Evolutionary conservation across 192 early-diverging fungal genomes (phyloP), one percentile per base, ranked within the genome.

Genomic region (Podila verticillata): DNA sequence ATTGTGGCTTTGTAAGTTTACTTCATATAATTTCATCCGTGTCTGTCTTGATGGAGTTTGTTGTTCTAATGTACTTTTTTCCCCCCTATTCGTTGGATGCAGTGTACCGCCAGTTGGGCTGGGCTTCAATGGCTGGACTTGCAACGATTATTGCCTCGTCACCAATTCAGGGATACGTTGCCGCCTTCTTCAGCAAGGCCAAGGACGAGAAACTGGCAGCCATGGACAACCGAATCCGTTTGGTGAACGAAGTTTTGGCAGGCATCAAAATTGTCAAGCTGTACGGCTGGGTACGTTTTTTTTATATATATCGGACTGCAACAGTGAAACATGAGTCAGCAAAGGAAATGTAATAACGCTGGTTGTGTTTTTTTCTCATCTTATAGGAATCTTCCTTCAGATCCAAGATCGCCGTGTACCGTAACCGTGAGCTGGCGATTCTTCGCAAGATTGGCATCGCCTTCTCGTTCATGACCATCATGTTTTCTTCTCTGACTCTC

Each of bases 401-500:
- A 19, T 20, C 26, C 30, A 60, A 32, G 26, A 32, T 60, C 17
- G 30, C 58, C 1, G 30, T 32, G 20, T 60, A 60, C 20, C 58
- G 58, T 31, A 60, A 60, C 58, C 58, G 58, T 0, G 58, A 60
- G 19, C 7, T 60, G 17, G 17, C 26, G 0, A 20, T 60, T 12
- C 29, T 60, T 5, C 58, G 58, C 22, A 60, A 60, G 58, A 60
- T 60, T 60, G 58, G 58, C 31, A 22, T 57, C 20, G 48, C 60
- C 30, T 66, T 65, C 6, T 66, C 75, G 3, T 57, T 71, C 65
- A 62, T 80, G 60, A 67, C 75, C 13, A 80, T 80, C 70, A 68
- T 72, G 65, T 80, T 72, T 35, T 51, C 51, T 34, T 65, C 65
- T 10, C 39, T 80, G 65, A 63, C 75, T 4, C 36, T 72, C 8